phyloP scores from a whole-genome alignment of 169 alveolate genomes.

The Plasmodium vivax region DNA sequence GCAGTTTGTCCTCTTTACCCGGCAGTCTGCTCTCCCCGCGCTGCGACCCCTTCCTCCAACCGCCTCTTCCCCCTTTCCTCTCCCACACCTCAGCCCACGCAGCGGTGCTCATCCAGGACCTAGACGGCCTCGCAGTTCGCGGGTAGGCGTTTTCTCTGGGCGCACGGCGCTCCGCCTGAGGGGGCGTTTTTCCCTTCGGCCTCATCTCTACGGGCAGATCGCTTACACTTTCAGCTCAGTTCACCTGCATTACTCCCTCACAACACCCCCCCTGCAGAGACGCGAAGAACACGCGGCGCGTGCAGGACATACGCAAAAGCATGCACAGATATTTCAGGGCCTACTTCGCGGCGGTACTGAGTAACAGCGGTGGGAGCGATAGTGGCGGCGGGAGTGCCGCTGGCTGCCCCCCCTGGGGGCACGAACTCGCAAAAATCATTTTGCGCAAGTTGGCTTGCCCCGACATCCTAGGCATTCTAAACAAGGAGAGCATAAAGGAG shows the following conservation, averaged over 20 bases:
- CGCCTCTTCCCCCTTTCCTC: background rate
- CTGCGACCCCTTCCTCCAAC: too few species aligned
- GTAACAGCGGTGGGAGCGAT: background rate
- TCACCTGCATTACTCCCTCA: too few species aligned
- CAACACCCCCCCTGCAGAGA: background rate
- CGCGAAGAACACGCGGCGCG: background rate
- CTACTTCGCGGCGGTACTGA: slow-evolving; percentile 11
- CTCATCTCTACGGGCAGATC: background rate
- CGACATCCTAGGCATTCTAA: slow-evolving; percentile 17
- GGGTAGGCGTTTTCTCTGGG: background rate
- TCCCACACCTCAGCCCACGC: background rate
- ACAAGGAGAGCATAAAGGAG: slow-evolving; percentile 56
- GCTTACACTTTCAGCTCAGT: background rate
- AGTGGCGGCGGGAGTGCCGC: too few species aligned
- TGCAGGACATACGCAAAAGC: slow-evolving; percentile 1
- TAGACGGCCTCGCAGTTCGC: background rate
- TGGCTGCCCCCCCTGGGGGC: background rate
- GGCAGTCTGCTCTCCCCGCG: too few species aligned
- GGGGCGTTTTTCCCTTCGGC: background rate
- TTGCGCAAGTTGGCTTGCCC: slow-evolving; percentile 17
- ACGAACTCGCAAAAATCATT: slow-evolving; percentile 28
- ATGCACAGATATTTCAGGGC: slow-evolving; percentile 42
- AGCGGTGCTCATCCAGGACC: background rate
- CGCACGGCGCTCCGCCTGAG: background rate
- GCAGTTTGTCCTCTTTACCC: background rate